Percentiles rank a stretch among this genome's conserved stretches.
Conservation (phyloP, 768 basidiomycete species). For the Trametes coccinea region DNA sequence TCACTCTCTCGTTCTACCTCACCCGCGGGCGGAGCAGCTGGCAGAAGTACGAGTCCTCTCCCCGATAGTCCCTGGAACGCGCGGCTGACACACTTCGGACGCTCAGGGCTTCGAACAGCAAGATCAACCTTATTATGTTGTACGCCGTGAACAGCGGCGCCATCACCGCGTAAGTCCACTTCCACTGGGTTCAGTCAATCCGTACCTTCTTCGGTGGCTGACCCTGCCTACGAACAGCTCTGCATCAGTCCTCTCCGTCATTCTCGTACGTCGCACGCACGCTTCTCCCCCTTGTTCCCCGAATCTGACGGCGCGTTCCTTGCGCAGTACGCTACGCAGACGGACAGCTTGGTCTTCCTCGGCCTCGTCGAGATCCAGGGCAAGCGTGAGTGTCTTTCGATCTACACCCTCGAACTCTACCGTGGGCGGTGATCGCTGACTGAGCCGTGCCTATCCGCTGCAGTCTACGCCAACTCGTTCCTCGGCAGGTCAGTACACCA, state of each 20-base stretch:
- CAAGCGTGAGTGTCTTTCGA: slow-evolving; percentile 13
- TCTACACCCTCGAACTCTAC: not conserved
- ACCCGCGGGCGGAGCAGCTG: slow-evolving; percentile 5
- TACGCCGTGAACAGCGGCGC: slow-evolving; percentile 19
- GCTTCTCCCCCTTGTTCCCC: not conserved
- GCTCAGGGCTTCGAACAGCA: slow-evolving; percentile 12
- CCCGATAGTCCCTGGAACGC: too few relatives aligned
- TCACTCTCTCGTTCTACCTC: slow-evolving; percentile 18
- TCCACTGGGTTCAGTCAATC: not conserved
- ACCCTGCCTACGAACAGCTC: not conserved
- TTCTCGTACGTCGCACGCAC: slow-evolving; percentile 6
- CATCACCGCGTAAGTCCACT: slow-evolving; percentile 15
- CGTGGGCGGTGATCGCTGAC: not conserved
- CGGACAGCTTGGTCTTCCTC: slow-evolving; percentile 20
- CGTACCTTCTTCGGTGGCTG: not conserved
- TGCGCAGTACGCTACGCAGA: slow-evolving; percentile 11
- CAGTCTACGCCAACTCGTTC: slow-evolving; percentile 23
- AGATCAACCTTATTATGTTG: slow-evolving; percentile 13
- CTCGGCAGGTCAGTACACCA: slow-evolving; percentile 13
- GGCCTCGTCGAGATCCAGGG: slow-evolving; percentile 24
- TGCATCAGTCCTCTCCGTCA: slow-evolving; percentile 17
- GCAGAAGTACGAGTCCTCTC: not conserved
- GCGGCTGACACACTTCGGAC: not conserved
- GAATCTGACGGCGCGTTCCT: not conserved
- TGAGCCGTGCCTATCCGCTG: not conserved